phyloP scores from a whole-genome alignment of 495 filamentous ascomycete species.

The Talaromyces ruber region DNA sequence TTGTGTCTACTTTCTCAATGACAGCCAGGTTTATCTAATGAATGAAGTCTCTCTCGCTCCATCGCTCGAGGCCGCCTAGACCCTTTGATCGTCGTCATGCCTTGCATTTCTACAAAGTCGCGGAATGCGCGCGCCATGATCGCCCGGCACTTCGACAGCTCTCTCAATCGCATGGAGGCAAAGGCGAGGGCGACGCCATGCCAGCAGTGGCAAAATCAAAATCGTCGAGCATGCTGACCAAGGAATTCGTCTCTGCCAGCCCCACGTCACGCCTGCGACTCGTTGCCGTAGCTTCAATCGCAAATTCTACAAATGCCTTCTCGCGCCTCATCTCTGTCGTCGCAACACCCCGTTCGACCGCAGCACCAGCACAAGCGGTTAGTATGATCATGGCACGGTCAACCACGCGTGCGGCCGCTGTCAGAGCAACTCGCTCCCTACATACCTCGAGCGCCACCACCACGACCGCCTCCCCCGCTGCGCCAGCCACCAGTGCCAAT shows the following conservation, averaged over 20 bases:
- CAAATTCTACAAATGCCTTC: neutral
- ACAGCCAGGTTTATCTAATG: neutral
- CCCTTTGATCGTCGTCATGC: slow-evolving; percentile 18
- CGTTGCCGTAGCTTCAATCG: neutral
- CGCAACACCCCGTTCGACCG: neutral
- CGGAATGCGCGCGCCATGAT: slow-evolving; percentile 10
- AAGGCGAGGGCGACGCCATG: neutral
- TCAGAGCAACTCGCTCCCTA: neutral
- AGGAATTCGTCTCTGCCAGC: neutral
- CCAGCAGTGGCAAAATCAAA: neutral
- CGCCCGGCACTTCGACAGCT: neutral
- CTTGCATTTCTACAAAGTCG: slow-evolving; percentile 16
- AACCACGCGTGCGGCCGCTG: slow-evolving; percentile 2
- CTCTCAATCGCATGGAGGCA: slow-evolving; percentile 6
- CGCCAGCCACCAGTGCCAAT: slow-evolving; percentile 1
- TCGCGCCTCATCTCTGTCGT: neutral
- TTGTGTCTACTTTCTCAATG: neutral
- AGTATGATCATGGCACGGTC: slow-evolving; percentile 5
- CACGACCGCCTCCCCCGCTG: neutral
- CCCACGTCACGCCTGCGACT: neutral
- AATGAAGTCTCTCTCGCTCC: slow-evolving; percentile 14
- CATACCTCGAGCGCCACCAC: slow-evolving; percentile 2
- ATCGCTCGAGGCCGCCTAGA: slow-evolving; percentile 13
- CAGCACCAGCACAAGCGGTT: neutral
- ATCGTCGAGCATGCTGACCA: neutral